Base-by-base conservation (phyloP, 2,329 filamentous ascomycete genomes). In the Colletotrichum godetiae region DNA sequence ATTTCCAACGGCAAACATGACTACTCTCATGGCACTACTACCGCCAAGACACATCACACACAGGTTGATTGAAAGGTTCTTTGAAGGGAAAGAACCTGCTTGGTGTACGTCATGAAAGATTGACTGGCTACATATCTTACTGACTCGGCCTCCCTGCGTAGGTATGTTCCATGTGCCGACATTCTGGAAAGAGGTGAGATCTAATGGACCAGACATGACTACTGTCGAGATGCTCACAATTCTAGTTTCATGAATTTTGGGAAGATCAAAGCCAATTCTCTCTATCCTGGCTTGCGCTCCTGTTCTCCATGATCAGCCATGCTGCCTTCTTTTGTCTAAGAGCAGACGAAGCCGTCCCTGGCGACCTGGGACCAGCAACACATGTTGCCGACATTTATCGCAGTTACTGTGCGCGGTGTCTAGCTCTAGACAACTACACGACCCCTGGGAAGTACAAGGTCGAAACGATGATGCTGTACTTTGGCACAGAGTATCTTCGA, bases 351-450 rank as follows among this genome's bases (percentile, higher is more conserved):
- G 76, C 76, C 5, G 31, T 79, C 1, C 79, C 79, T 2, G 77
- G 75, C 4, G 76, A 72, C 15, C 63, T 82, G 11, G 78, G 77
- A 2, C 65, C 69, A 15, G 68, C 78, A 2, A 74, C 65, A n/a
- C 61, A 75, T 2, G 75, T 78, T 8, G 61, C 78, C 29, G 73
- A 79, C 35, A 52, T 63, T 4, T 81, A 74, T 68, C 77, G 78
- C 7, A 70, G 75, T 3, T 69, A 73, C 7, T 73, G 74, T 5
- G 79, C 78, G 0, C 79, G 81, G 8, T 80, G 78, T 31, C 77
- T 82, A 5, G 77, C 76, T 0, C 71, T 81, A 1, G 79, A 76
- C 59, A 79, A 81, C 67, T 81, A 80, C 74, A 79, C 80, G 5
- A 78, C 74, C 15, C 78, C 79, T 0, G 79, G 79, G 0, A 75